Conservation (phyloP, 768 basidiomycete species). For the Tulasnella sp. region DNA sequence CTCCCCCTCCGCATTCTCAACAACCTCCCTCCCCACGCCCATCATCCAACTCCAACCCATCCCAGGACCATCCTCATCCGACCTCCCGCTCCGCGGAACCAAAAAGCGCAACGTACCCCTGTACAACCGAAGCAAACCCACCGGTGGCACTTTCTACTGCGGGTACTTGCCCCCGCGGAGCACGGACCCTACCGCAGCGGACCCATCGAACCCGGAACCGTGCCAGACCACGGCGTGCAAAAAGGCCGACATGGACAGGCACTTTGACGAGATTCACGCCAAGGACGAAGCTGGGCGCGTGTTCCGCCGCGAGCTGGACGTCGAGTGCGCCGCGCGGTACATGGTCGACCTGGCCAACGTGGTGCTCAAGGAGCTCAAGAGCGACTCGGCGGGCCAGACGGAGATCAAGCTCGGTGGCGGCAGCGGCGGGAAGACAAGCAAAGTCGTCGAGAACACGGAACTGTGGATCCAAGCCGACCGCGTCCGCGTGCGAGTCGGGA, state of each 20-base stretch:
- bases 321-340: slow-evolving; percentile 5
- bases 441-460: neutral
- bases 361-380: slow-evolving; percentile 3
- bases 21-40: neutral
- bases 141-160: neutral
- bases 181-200: neutral
- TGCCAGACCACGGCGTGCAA: slow-evolving; percentile 7
- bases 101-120: slow-evolving; percentile 5
- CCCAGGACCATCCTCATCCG: neutral
- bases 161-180: slow-evolving; percentile 2
- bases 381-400: neutral
- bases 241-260: slow-evolving; percentile 8
- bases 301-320: neutral
- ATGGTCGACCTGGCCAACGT: slow-evolving; percentile 6
- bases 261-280: slow-evolving; percentile 8
- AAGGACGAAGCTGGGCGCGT: slow-evolving; percentile 11
- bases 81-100: neutral
- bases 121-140: slow-evolving; percentile 9
- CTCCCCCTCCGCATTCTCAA: neutral
- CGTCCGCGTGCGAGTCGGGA: neutral
- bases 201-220: neutral
- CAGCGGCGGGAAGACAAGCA: neutral
- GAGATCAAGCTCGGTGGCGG: neutral
- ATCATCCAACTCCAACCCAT: neutral
- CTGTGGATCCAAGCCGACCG: slow-evolving; percentile 2